Base-by-base conservation (phyloP, 2,329 filamentous ascomycete genomes). In the Davidsoniella virescens region DNA sequence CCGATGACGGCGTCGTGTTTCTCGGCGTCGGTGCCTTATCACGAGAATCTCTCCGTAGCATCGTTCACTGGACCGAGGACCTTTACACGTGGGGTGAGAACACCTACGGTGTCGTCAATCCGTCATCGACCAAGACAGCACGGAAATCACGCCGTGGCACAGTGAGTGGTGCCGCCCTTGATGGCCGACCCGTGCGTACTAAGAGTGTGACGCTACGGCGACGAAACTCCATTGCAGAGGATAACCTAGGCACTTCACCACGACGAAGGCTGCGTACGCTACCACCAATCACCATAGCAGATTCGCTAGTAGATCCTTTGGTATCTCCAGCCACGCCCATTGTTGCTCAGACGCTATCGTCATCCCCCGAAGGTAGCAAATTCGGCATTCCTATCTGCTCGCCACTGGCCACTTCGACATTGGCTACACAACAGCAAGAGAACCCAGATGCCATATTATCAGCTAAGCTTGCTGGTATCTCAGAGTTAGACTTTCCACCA, bases 31-130 rank as follows among this genome's bases (percentile, higher is more conserved):
- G 87, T 2, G 75, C 77, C 6, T 63, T 96, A 42, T 82, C 83
- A 10, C 73, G 78, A 49, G 72, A 72, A 16, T 90, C 86, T 0
- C 60, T 94, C 43, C 72, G 79, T 44, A 78, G 82, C 57, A 62
- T 95, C 23, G 82, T 83, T 1, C 76, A 82, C 50, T 96, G 90
- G 90, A 82, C 92, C 72, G 84, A 93, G 62, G 83, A 85, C 59
- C 72, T 95, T 2, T 94, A 92, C 63, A 80, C 72, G 26, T 86
- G 87, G 70, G 90, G 88, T 2, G 79, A 85, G 48, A 74, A 84
- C 59, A 80, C 90, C 2, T 96, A 94, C 61, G 90, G 88, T 3
- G 76, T 95, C 5, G 75, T 76, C 49, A 83, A 93, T 14, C 47
- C 51, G 20, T 50, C 47, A 3, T 52, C 50, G 12, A 40, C 45